These are phyloP conservation scores for Solanum medicagineum DNA, from an alignment of 257 asterid genomes.

Conservation along the genomic window DNA sequence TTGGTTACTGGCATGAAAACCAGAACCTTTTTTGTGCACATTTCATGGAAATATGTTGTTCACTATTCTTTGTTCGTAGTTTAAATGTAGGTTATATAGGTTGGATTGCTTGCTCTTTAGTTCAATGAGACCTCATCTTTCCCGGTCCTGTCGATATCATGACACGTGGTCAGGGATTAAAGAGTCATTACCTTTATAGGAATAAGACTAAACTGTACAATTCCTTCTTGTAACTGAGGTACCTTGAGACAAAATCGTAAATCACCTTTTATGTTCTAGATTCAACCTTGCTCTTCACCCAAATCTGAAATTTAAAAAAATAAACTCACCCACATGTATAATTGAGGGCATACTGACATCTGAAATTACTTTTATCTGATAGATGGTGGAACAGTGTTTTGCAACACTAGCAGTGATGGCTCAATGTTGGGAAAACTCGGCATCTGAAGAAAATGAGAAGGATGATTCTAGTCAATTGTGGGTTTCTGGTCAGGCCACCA, in stretches of 20 bases:
- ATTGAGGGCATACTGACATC: not conserved
- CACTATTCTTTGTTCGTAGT: not conserved
- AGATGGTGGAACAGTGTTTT: constrained; percentile 31
- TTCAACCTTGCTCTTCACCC: not conserved
- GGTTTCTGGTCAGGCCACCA: constrained; percentile 9
- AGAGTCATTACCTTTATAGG: not conserved
- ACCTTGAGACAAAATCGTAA: not conserved
- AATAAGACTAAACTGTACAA: not conserved
- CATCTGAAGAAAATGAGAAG: constrained; percentile 12
- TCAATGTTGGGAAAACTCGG: constrained; percentile 22
- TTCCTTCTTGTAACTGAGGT: not conserved
- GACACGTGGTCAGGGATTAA: not conserved
- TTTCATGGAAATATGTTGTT: not conserved
- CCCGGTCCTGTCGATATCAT: not conserved
- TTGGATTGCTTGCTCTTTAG: not conserved
- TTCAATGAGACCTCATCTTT: not conserved
- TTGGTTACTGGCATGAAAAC: not conserved
- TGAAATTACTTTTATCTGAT: not conserved
- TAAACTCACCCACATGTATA: not conserved
- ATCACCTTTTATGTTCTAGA: not conserved
- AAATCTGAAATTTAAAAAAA: not conserved
- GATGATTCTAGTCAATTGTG: constrained; percentile 9
- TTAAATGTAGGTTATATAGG: not conserved
- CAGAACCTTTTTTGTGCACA: not conserved
- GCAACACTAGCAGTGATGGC: constrained; percentile 32